Conservation (phyloP, 768 basidiomycete genomes). For the Auricularia sp. region DNA sequence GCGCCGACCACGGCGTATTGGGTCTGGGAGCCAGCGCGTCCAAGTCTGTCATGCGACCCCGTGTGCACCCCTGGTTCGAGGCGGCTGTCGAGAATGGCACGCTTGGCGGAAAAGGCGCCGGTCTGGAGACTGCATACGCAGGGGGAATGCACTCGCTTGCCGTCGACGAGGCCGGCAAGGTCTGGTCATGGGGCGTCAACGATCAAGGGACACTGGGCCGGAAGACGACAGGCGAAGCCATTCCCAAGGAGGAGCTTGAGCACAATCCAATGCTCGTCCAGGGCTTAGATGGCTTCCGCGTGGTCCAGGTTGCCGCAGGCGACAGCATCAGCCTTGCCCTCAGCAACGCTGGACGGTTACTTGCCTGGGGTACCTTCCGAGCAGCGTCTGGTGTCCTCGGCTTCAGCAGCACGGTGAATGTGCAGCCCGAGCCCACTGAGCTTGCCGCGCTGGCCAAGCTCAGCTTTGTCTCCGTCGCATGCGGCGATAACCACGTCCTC, state of each 20-base stretch:
- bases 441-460: slow-evolving; percentile 6
- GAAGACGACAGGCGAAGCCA: slow-evolving; percentile 15
- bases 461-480: slow-evolving; percentile 9
- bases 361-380: slow-evolving; percentile 36
- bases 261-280: slow-evolving; percentile 25
- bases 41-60: not conserved
- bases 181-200: slow-evolving; percentile 22
- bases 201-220: slow-evolving; percentile 31
- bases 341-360: slow-evolving; percentile 28
- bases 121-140: slow-evolving; percentile 30
- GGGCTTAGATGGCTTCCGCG: slow-evolving; percentile 28
- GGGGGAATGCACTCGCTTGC: slow-evolving; percentile 42
- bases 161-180: slow-evolving; percentile 31
- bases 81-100: slow-evolving; percentile 21
- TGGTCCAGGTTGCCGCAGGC: slow-evolving; percentile 32
- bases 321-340: slow-evolving; percentile 35
- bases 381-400: slow-evolving; percentile 24
- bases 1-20: slow-evolving; percentile 81
- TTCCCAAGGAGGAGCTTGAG: slow-evolving; percentile 27
- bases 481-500: slow-evolving; percentile 37
- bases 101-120: slow-evolving; percentile 20
- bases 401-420: slow-evolving; percentile 20
- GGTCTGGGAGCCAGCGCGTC: not conserved
- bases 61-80: not conserved
- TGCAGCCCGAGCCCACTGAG: slow-evolving; percentile 7